Evolutionary conservation across 495 filamentous ascomycete species (phyloP).

Genomic region (Neurospora sp.): DNA sequence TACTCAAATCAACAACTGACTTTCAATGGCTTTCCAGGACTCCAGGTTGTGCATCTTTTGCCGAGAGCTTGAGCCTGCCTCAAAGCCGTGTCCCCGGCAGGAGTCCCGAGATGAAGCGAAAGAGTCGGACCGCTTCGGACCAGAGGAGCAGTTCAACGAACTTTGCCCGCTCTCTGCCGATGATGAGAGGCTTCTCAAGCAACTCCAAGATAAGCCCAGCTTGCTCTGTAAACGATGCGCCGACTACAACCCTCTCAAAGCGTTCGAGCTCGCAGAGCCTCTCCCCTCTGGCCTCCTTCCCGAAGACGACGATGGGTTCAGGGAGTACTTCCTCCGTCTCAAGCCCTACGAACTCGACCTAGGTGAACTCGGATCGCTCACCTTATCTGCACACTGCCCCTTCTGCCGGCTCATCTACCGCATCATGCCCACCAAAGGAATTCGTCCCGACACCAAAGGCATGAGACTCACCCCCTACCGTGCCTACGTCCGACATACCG

Average conservation of each 20-base stretch:
- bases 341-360: neutral
- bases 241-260: conserved; percentile 1
- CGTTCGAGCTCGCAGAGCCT: neutral
- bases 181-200: neutral
- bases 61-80: neutral
- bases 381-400: conserved; percentile 4
- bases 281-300: neutral
- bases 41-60: conserved; percentile 8
- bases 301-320: neutral
- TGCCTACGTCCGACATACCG: conserved; percentile 3
- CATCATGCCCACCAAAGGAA: conserved; percentile 2
- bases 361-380: conserved; percentile 3
- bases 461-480: conserved; percentile 1
- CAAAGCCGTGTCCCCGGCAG: neutral
- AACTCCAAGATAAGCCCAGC: neutral
- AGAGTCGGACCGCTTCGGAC: accelerated
- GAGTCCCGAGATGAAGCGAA: neutral
- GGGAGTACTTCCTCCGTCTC: neutral
- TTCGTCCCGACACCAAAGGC: neutral
- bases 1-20: neutral
- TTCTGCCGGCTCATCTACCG: conserved; percentile 14
- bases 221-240: conserved; percentile 7
- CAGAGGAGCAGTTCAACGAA: neutral
- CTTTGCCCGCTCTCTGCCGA: neutral
- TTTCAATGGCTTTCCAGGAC: neutral